Evolutionary conservation across 495 filamentous ascomycete genomes (phyloP).

Genomic region (Staphylotrichum tortipilum): DNA sequence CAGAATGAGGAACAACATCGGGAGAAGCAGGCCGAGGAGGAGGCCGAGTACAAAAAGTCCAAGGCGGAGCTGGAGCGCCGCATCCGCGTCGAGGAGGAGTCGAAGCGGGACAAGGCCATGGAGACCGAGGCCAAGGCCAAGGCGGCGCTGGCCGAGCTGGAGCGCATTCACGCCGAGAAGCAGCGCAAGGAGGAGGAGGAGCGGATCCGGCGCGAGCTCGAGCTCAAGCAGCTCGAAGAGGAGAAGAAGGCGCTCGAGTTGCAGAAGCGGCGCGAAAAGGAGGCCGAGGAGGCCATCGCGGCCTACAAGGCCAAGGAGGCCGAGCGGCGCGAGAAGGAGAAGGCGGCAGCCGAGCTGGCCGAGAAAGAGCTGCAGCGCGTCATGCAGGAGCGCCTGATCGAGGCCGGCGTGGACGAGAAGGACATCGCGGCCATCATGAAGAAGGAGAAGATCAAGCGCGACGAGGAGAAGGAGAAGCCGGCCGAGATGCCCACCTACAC

Average conservation of each 20-base stretch:
- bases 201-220: slow-evolving; percentile 41
- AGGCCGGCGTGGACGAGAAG: slow-evolving; percentile 43
- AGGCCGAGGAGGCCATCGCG: slow-evolving; percentile 49
- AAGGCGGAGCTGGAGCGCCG: slow-evolving; percentile 18
- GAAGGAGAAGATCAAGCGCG: slow-evolving; percentile 41
- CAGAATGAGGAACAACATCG: slow-evolving; percentile 19
- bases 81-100: slow-evolving; percentile 31
- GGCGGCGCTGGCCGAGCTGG: slow-evolving; percentile 39
- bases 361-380: slow-evolving; percentile 45
- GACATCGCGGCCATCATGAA: slow-evolving; percentile 45
- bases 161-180: slow-evolving; percentile 34
- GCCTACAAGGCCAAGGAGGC: slow-evolving; percentile 47
- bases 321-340: slow-evolving; percentile 38
- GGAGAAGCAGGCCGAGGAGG: slow-evolving; percentile 26
- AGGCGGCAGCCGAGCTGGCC: slow-evolving; percentile 36
- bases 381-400: slow-evolving; percentile 41
- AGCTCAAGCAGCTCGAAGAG: slow-evolving; percentile 50
- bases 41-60: slow-evolving; percentile 27
- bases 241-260: slow-evolving; percentile 45
- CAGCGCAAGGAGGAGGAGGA: slow-evolving; percentile 38
- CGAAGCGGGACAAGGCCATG: slow-evolving; percentile 32
- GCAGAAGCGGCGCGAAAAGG: slow-evolving; percentile 41
- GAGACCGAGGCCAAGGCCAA: slow-evolving; percentile 37
- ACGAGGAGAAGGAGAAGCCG: slow-evolving; percentile 20
- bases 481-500: slow-evolving; percentile 43